Conservation (phyloP, 1,284 basidiomycete species). For the Pseudozyma flocculosa region DNA sequence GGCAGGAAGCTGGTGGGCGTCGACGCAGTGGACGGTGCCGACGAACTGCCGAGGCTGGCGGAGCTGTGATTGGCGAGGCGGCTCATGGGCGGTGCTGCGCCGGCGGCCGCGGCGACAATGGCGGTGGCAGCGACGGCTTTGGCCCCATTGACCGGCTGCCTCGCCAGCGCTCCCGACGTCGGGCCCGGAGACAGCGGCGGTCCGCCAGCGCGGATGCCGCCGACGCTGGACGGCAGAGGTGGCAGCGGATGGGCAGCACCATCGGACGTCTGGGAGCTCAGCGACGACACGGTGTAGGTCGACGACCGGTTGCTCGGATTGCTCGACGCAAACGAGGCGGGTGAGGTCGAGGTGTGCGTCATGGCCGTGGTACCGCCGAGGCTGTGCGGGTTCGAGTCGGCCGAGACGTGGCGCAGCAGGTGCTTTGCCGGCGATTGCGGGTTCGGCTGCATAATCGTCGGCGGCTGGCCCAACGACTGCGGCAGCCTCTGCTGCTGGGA, state of each 20-base stretch:
- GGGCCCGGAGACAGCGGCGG: no score
- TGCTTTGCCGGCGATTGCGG: not conserved
- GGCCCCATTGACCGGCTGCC: no score
- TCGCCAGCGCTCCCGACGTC: no score
- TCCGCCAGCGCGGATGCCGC: not conserved
- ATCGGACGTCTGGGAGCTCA: slow-evolving; percentile 44
- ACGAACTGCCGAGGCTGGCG: not conserved
- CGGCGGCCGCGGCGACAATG: no score
- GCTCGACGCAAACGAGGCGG: slow-evolving; percentile 27
- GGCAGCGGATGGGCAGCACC: slow-evolving; percentile 2
- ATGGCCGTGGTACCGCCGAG: slow-evolving; percentile 9
- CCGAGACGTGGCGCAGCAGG: slow-evolving; percentile 6
- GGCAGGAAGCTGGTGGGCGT: no score
- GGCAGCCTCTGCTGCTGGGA: no score
- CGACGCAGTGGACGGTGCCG: not conserved
- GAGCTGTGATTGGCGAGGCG: not conserved
- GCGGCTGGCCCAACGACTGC: no score
- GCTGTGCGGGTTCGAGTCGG: slow-evolving; percentile 14
- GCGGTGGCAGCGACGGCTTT: no score
- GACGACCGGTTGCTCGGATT: slow-evolving; percentile 51
- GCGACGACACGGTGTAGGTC: slow-evolving; percentile 46
- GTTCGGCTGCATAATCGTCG: no score
- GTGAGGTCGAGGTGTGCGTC: slow-evolving; percentile 8
- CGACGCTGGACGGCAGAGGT: slow-evolving; percentile 1
- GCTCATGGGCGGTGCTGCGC: no score